phyloP scores from a whole-genome alignment of 768 basidiomycete genomes.

The Calocybe gangraenosa region DNA sequence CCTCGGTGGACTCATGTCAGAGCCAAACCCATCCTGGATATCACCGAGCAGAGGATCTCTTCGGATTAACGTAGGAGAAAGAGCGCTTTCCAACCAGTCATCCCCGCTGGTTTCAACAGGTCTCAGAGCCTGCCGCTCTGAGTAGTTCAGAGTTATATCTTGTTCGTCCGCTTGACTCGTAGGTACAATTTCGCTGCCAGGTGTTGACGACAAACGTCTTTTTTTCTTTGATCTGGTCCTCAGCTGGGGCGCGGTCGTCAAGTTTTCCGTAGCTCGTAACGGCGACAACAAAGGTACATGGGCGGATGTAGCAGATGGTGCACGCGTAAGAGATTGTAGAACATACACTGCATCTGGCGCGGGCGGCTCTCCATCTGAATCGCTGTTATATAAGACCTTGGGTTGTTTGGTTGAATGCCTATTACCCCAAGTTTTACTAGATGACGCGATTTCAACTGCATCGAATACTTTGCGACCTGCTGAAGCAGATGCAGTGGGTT shows the following conservation, averaged over 20 bases:
- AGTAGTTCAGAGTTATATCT: slow-evolving; percentile 39
- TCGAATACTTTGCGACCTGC: slow-evolving; percentile 10
- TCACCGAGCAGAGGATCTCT: slow-evolving; percentile 8
- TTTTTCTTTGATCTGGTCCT: slow-evolving; percentile 28
- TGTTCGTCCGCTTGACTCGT: slow-evolving; percentile 69
- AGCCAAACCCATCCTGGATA: slow-evolving; percentile 6
- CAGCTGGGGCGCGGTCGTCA: slow-evolving; percentile 13
- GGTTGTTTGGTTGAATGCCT: slow-evolving; percentile 18
- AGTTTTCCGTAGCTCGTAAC: slow-evolving; percentile 22
- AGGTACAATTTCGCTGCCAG: slow-evolving; percentile 36
- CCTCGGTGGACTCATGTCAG: slow-evolving; percentile 18
- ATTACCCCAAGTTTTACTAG: slow-evolving; percentile 11
- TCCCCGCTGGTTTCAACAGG: slow-evolving; percentile 34
- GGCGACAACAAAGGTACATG: slow-evolving; percentile 7
- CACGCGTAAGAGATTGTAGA: slow-evolving; percentile 21
- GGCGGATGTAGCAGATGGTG: slow-evolving; percentile 4
- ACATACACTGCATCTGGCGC: slow-evolving; percentile 27
- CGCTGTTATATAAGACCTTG: slow-evolving; percentile 33
- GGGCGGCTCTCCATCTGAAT: slow-evolving; percentile 27
- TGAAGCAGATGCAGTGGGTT: slow-evolving; percentile 12
- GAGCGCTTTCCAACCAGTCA: slow-evolving; percentile 35
- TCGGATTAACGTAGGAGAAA: slow-evolving; percentile 11
- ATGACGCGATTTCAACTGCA: slow-evolving; percentile 19
- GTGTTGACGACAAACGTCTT: slow-evolving; percentile 29
- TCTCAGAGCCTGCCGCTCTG: slow-evolving; percentile 19